Percentiles rank a stretch among this genome's conserved stretches.
Evolutionary conservation across 2,329 filamentous ascomycete species (phyloP).

Genomic region (Botrytis pseudocinerea): DNA sequence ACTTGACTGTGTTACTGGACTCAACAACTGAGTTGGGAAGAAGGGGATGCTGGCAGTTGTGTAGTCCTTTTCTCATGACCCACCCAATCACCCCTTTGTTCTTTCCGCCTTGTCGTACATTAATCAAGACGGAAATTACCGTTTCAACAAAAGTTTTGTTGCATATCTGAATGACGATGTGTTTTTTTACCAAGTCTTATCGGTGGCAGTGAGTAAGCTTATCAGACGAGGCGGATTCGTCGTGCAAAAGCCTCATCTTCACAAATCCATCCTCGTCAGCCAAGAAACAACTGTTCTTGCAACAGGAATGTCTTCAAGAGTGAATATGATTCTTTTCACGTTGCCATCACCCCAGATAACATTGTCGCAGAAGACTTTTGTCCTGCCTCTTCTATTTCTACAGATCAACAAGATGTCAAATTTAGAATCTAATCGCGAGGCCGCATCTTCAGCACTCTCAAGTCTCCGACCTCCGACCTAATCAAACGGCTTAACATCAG

Average conservation of each 20-base stretch:
- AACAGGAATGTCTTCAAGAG: not conserved
- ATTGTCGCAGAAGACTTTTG: not conserved
- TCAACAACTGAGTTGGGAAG: not conserved
- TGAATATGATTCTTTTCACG: not conserved
- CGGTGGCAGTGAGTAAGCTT: slow-evolving; percentile 18
- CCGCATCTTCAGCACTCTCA: not conserved
- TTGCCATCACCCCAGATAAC: not conserved
- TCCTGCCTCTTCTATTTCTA: not conserved
- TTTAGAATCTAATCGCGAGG: not conserved
- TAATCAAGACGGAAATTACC: slow-evolving; percentile 15
- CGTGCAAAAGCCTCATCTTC: slow-evolving; percentile 6
- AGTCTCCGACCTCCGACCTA: slow-evolving; percentile 13
- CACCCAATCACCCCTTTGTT: slow-evolving; percentile 7
- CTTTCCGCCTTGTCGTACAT: slow-evolving; percentile 12
- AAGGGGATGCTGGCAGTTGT: not conserved
- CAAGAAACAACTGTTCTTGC: not conserved
- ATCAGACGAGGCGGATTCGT: slow-evolving; percentile 17
- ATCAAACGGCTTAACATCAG: not conserved
- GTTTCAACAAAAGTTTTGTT: slow-evolving; percentile 23
- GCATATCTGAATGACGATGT: slow-evolving; percentile 24
- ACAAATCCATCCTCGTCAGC: not conserved
- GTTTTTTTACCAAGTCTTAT: slow-evolving; percentile 26
- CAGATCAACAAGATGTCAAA: not conserved
- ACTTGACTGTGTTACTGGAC: not conserved
- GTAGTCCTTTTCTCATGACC: not conserved